Percentiles rank a stretch among this genome's conserved stretches.
These are phyloP conservation scores for Dalechampia spathulata DNA, from an alignment of 441 rosid genomes.

Conservation along the genomic window DNA sequence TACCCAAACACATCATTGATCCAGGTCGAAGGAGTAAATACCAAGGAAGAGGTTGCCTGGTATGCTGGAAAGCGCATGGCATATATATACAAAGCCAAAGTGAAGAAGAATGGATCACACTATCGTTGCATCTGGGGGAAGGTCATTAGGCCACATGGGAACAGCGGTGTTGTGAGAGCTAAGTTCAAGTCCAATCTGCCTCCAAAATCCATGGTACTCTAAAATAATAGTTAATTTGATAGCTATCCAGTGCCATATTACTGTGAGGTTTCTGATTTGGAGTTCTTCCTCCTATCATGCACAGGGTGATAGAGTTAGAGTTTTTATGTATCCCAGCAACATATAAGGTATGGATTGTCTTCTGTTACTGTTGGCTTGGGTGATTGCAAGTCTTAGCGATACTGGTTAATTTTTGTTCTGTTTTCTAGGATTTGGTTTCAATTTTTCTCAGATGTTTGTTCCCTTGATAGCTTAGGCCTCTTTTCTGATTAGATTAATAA, in stretches of 20 bases:
- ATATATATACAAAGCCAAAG: conserved; percentile 83
- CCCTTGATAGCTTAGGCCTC: no score
- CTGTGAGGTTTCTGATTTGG: no score
- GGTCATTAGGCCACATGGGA: conserved; percentile 80
- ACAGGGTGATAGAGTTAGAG: conserved; percentile 77
- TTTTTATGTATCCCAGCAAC: conserved; percentile 89
- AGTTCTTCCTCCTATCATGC: neutral
- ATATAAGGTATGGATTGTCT: conserved; percentile 43
- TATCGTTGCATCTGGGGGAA: conserved; percentile 97
- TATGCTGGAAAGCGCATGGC: conserved; percentile 81
- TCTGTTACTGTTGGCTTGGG: neutral
- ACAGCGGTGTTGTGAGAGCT: conserved; percentile 87
- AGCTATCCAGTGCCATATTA: no score
- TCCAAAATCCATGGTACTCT: conserved; percentile 73
- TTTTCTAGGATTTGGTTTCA: neutral
- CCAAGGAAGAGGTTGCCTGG: conserved; percentile 77
- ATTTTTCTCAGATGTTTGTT: neutral
- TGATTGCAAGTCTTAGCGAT: neutral
- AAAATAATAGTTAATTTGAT: no score
- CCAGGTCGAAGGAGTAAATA: conserved; percentile 89
- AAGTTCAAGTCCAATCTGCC: conserved; percentile 83
- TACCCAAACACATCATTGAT: conserved; percentile 67
- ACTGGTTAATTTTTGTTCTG: neutral
- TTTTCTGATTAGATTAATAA: neutral
- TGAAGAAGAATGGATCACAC: conserved; percentile 68